Evolutionary conservation across 345 rosid genomes (phyloP), one percentile per base, ranked within the genome.

Genomic region (Sonneratia alba): DNA sequence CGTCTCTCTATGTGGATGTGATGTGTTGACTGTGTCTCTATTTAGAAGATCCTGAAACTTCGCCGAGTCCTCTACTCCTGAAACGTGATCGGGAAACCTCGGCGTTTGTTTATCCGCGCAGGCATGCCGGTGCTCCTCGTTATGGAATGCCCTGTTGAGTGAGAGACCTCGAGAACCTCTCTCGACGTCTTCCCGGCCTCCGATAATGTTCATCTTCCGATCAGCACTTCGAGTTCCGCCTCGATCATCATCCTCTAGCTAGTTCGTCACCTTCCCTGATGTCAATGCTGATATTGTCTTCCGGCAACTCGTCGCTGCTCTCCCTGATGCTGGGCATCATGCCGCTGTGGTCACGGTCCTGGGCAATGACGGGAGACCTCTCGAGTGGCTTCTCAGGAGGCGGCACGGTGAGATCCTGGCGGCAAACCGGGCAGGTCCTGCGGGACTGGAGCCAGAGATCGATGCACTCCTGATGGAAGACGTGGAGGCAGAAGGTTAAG

Each of bases 341-440:
- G 32, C 78, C 51, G 24, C 47, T 70, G 53, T 6, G 11, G 32
- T 22, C 32, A 1, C 63, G 63, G 34, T 67, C 68, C 6, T 15
- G 77, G 51, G 74, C 36, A 12, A 61, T 21, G 21, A 34, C 21
- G 0, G 80, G 90, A 22, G 77, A 75, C 56, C 81, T 85, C 18
- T 78, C 83, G 14, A 79, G 38, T 14, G 77, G 10, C 62, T 59
- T 69, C 61, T 74, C 78, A 13, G 34, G 75, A 24, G 88, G 85
- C 71, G 84, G 76, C 51, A n/a, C n/a, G n/a, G 89, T 91, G 43
- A 93, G 89, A 53, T 87, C 86, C 3, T 80, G 72, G 2, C 96
- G 95, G 74, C 98, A 93, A 77, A 93, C 92, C 0, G 98, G 98
- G 38, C 98, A 93, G 5, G 97, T 89, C 74, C 81, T 83, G 57